Evolutionary conservation across 75 land plant species (phyloP), one percentile per base, ranked within the genome.

Genomic region (Pinus taeda): DNA sequence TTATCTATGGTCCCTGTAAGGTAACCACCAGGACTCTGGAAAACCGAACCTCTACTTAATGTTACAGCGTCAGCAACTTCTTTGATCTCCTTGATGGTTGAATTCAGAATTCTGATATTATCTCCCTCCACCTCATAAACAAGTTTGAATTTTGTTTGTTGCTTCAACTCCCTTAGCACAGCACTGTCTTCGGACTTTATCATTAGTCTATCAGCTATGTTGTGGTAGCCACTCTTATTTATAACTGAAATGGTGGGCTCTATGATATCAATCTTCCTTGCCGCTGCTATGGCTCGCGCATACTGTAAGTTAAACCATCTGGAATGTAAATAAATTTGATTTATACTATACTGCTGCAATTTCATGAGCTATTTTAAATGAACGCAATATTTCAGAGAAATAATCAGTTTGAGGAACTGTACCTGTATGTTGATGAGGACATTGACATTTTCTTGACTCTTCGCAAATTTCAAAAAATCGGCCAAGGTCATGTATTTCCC

Each of bases 401-500:
- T 26, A 26, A 55, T 12, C 22, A 24, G 15, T 39, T 49, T 72
- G n/a, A 65, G 42, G 4, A 22, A 65, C 36, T 60, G 37, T 71
- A 91, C 98, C 88, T 90, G 78, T 45, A 96, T 84, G 78, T 86
- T 82, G 84, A 96, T 80, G 79, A 89, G 59, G 24, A 95, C 60
- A 36, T 98, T 95, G 42, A 90, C 58, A 18, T 87, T 87, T 33
- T 88, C 80, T 53, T 84, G 86, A 26, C 79, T 69, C 80, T 95
- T 91, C 11, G 99, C 92, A 30, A 93, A 88, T 15, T 75, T 79
- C 1, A 97, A 79, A 74, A 97, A 94, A 0, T 90, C 89, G 39
- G 81, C 8, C 20, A 97, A 80, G 15, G 86, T 88, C 78, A 93
- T 18, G 71, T 92, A 77, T 49, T 77, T 85, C 21, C 94, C 94